Percentiles rank a stretch among this genome's conserved stretches.
Evolutionary conservation across 148 eudicot species (phyloP).

Genomic region (Heliosperma pusillum): DNA sequence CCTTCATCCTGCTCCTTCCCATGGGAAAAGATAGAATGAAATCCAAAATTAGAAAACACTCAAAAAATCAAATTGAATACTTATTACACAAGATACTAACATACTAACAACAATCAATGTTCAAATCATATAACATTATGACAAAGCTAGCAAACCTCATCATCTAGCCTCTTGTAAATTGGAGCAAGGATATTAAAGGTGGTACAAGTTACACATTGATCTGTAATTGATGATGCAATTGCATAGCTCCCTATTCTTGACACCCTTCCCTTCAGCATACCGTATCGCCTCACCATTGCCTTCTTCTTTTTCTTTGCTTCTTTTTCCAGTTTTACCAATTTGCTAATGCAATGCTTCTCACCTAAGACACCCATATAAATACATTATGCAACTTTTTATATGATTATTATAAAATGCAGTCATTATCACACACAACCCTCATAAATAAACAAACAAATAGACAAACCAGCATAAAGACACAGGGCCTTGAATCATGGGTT

Average conservation of each 20-base stretch:
- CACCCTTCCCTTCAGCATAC: constrained; percentile 40
- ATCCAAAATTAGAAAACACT: constrained; percentile 9
- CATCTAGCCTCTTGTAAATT: constrained; percentile 72
- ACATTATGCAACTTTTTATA: constrained; percentile 5
- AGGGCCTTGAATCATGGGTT: constrained; percentile 1
- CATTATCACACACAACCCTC: constrained; percentile 10
- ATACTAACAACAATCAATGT: constrained; percentile 14
- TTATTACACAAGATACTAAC: background rate
- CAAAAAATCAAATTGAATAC: background rate
- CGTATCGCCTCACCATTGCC: constrained; percentile 53
- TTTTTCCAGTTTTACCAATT: constrained; percentile 25
- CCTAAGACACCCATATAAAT: background rate
- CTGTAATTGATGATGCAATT: constrained; percentile 56
- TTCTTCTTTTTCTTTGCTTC: constrained; percentile 13
- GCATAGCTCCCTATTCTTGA: constrained; percentile 66
- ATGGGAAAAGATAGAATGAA: constrained; percentile 22
- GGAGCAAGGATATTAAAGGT: constrained; percentile 98
- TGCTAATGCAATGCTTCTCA: constrained; percentile 13
- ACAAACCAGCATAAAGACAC: constrained; percentile 4
- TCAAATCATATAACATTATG: background rate
- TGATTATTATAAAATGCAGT: background rate
- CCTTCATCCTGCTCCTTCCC: constrained; percentile 60
- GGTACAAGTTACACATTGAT: constrained; percentile 81
- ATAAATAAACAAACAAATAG: constrained; percentile 18
- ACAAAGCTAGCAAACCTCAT: constrained; percentile 44